These are phyloP conservation scores for Ogataea ganodermae DNA, from an alignment of 805 yeast species.

Conservation along the genomic window DNA sequence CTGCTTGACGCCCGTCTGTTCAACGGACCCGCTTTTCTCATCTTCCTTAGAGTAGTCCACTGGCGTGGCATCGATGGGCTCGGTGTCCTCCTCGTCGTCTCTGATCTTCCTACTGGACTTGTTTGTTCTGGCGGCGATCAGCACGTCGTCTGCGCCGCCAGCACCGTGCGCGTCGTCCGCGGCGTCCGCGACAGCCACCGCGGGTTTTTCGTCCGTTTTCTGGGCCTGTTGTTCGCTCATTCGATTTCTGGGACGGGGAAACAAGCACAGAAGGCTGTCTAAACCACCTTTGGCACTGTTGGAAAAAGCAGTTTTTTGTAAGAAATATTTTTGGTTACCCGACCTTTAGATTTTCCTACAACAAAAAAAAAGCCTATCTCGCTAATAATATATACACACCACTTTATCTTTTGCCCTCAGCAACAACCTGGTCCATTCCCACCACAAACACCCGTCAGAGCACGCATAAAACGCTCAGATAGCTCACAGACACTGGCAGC, in stretches of 20 bases:
- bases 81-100: slow-evolving; percentile 19
- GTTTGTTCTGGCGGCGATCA: slow-evolving; percentile 8
- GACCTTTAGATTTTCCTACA: not conserved
- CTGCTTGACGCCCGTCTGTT: not conserved
- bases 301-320: too few species aligned
- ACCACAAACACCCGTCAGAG: too few species aligned
- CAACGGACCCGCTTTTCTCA: not conserved
- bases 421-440: not conserved
- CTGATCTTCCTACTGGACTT: slow-evolving; percentile 5
- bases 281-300: too few species aligned
- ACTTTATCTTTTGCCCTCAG: not conserved
- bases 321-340: not conserved
- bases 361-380: too few species aligned
- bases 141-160: slow-evolving; percentile 7
- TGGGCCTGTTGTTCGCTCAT: too few species aligned
- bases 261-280: too few species aligned
- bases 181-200: not conserved
- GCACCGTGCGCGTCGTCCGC: slow-evolving; percentile 1
- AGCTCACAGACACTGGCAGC: too few species aligned
- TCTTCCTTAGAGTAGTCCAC: slow-evolving; percentile 4
- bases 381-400: too few species aligned
- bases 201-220: too few species aligned
- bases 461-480: too few species aligned
- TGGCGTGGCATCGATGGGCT: slow-evolving; percentile 24
- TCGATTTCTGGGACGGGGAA: too few species aligned